Evolutionary conservation across 2,329 filamentous ascomycete species (phyloP).

Genomic region (Setomelanomma holmii): DNA sequence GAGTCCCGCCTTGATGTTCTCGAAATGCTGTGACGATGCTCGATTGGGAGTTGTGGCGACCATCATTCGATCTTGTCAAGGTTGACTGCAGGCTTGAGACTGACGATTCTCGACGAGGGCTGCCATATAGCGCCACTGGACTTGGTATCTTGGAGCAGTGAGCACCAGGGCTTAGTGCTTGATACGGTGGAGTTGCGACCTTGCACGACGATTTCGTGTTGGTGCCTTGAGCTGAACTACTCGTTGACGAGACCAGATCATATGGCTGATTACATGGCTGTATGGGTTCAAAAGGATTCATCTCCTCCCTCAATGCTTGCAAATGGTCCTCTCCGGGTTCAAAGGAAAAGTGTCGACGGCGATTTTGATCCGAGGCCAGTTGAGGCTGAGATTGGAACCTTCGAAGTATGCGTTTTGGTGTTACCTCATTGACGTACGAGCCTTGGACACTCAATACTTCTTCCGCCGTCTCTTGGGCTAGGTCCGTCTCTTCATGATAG

Average conservation of each 20-base stretch:
- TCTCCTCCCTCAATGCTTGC: constrained; percentile 20
- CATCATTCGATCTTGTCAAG: constrained; percentile 23
- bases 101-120: constrained; percentile 49
- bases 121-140: constrained; percentile 47
- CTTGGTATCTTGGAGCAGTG: constrained; percentile 52
- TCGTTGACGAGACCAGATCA: too few species aligned
- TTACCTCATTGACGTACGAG: not conserved
- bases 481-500: not conserved
- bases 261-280: too few species aligned
- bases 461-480: not conserved
- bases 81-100: constrained; percentile 47
- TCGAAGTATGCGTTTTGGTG: constrained; percentile 6
- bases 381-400: constrained; percentile 27
- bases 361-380: constrained; percentile 23
- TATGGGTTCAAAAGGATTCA: too few species aligned
- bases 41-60: constrained; percentile 36
- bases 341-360: constrained; percentile 52
- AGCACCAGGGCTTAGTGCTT: constrained; percentile 13
- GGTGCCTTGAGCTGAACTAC: too few species aligned
- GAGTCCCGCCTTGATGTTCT: constrained; percentile 20
- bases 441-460: not conserved
- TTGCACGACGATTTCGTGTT: not conserved
- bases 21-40: constrained; percentile 41
- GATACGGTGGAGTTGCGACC: too few species aligned
- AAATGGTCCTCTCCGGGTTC: constrained; percentile 51